phyloP scores from a whole-genome alignment of 371 early-diverging fungal species.

The Mucor saturninus region DNA sequence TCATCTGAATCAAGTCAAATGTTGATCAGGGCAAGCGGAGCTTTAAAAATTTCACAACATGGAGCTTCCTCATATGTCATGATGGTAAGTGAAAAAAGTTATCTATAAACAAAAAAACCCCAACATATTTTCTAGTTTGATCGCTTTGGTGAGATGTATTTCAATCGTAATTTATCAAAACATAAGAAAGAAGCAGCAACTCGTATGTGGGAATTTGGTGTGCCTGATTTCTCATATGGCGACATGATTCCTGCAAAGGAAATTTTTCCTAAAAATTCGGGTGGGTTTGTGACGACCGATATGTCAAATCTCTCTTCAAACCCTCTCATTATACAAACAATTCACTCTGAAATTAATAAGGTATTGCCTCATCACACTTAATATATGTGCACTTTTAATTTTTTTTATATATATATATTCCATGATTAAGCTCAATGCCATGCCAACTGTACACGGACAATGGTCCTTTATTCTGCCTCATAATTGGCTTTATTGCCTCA shows the following conservation, averaged over 20 bases:
- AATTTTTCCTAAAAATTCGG: constrained; percentile 26
- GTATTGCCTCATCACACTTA: neutral
- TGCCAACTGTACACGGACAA: constrained; percentile 11
- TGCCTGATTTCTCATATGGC: constrained; percentile 4
- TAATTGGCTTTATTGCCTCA: constrained; percentile 4
- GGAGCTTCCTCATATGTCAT: constrained; percentile 6
- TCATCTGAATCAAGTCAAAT: constrained; percentile 6
- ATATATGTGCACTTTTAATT: too few relatives aligned
- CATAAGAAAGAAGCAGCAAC: constrained; percentile 25
- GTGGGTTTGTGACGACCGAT: constrained; percentile 32
- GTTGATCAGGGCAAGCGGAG: neutral
- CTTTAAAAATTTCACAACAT: neutral
- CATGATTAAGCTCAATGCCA: constrained; percentile 10
- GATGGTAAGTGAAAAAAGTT: constrained; percentile 12
- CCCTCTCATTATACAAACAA: constrained; percentile 9
- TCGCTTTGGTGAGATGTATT: constrained; percentile 3
- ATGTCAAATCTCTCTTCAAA: constrained; percentile 14
- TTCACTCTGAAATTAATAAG: constrained; percentile 6
- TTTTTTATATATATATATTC: neutral
- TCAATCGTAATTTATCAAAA: constrained; percentile 8
- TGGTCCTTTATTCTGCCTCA: constrained; percentile 28
- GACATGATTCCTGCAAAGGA: constrained; percentile 16
- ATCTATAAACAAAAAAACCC: neutral
- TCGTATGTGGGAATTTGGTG: constrained; percentile 32
- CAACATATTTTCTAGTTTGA: constrained; percentile 21